Base-by-base conservation (phyloP, 2,329 filamentous ascomycete genomes). In the Sporothrix pseudoabietina region DNA sequence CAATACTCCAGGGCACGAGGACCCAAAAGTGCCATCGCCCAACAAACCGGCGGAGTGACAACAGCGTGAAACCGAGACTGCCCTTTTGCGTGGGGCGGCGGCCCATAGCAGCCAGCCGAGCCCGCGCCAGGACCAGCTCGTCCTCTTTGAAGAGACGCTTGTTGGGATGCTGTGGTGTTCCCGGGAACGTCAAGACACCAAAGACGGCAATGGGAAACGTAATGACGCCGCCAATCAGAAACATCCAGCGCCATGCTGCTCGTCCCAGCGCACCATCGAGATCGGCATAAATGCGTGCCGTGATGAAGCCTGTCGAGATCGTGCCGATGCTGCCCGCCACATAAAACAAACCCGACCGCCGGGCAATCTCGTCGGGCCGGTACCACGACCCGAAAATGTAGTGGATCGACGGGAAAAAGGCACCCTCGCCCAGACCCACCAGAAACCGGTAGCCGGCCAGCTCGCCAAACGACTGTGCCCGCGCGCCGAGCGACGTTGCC, bases 221-320 rank as follows among this genome's bases (percentile, higher is more conserved):
- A 26, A 79, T 75, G 30, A 78, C 68, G 3, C 81, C 81, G 73
- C 83, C 82, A 75, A 83, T 80, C 41, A 84, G 78, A 73, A 84
- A 84, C 0, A 83, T 77, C 82, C 81, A 84, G 30, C 80, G 79
- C 78, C 79, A 84, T 0, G 81, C 82, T 0, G 79, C 77, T 16
- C 80, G 76, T 0, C 81, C 81, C 6, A 78, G 72, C 0, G 32
- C 59, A 3, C 81, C 81, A 26, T 82, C 77, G 54, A 83, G 76
- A 22, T 78, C 80, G 75, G 82, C 80, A 7, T 82, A 75, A 70
- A 82, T 82, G 0, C 81, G 80, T 0, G 68, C 73, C 19, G 61
- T 61, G 1, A 74, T 30, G 12, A 72, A 55, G 0, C 73, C 73
- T 2, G 70, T 74, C 6, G 71, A 65, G 1, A 74, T 59, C 8